Evolutionary conservation across 768 basidiomycete species (phyloP), one percentile per base, ranked within the genome.

Genomic region (Hygrophoropsis aurantiaca): DNA sequence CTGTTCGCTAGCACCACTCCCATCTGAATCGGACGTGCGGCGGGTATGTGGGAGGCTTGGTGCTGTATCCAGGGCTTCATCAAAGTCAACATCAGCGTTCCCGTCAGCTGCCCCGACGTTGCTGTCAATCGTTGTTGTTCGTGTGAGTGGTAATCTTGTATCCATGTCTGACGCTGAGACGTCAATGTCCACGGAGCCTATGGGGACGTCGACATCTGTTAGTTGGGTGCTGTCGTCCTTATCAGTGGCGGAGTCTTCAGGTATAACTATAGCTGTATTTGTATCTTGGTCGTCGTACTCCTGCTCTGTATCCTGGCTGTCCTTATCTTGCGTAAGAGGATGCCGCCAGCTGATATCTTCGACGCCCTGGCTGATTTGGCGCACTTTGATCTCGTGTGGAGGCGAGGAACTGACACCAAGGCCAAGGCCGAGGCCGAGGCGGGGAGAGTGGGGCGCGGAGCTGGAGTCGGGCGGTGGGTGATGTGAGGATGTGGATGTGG

Each of bases 321-420:
- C 27, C 27, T 30, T 30, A 13, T 30, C 27, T 13, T 30, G 27
- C 27, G 52, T 50, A n/a, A 51, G 13, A 24, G 27, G 65, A 47
- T 78, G 81, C 61, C 76, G 74, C 87, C 85, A 87, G 59, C 72
- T 81, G 52, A 88, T 78, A 59, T 89, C 87, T 62, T 87, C 86
- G 25, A 89, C 86, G 21, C 85, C 84, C 58, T 82, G 82, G 52
- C 85, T 87, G 56, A 88, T 87, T 69, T 88, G 87, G 42, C 84
- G 78, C 48, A 86, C 80, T 71, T 86, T 89, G 68, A 85, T 79
- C 65, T 89, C 86, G 54, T 82, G 79, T 3, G 82, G 84, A 3
- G 89, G 87, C n/a, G 89, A 89, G 45, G 73, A 74, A 43, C 74
- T 73, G 40, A 19, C 8, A 32, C 42, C 27, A 13, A 19, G 10